Evolutionary conservation across 495 filamentous ascomycete genomes (phyloP), one percentile per base, ranked within the genome.

Genomic region (Lichenothelia convexa): DNA sequence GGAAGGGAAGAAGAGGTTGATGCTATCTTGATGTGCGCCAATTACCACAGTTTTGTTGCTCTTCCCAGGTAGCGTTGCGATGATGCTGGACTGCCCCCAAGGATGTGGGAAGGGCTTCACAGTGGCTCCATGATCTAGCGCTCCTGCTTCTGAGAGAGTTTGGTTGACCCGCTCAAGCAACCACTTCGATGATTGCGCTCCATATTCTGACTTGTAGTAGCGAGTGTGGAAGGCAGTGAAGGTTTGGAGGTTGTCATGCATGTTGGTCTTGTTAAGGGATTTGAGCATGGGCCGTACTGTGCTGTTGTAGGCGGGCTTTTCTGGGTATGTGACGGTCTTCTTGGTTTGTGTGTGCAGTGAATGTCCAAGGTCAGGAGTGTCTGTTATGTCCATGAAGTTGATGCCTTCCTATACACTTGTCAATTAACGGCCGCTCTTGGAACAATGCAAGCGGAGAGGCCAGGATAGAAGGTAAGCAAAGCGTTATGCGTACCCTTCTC

Each of bases 311-410:
- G 63, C 56, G 32, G 75, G 68, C 48, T 81, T 71, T 20, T 56
- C 52, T 0, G 89, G 89, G 50, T 79, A 94, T 26, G 54, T 53
- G 33, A 68, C 56, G 5, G 56, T 58, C 39, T 48, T 59, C 39
- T 41, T 17, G 55, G 53, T 36, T 51, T 55, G 32, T 51, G 43
- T 21, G 4, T 55, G 34, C n/a, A n/a, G n/a, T n/a, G n/a, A n/a
- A n/a, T n/a, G n/a, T 24, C 70, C 75, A 31, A 80, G 64, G 31
- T 77, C 62, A 23, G 56, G 56, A 23, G 70, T 61, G 43, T 80
- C 69, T 37, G 89, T 93, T 46, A 97, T 80, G 57, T 97, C 89
- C 65, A 97, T 92, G 62, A 97, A 97, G 45, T 77, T 84, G 30
- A 73, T 61, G 34, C 84, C 82, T 45, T 79, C 63, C 87, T 92